Conservation (phyloP, 805 yeast genomes). For the Clavispora carvajalis region DNA sequence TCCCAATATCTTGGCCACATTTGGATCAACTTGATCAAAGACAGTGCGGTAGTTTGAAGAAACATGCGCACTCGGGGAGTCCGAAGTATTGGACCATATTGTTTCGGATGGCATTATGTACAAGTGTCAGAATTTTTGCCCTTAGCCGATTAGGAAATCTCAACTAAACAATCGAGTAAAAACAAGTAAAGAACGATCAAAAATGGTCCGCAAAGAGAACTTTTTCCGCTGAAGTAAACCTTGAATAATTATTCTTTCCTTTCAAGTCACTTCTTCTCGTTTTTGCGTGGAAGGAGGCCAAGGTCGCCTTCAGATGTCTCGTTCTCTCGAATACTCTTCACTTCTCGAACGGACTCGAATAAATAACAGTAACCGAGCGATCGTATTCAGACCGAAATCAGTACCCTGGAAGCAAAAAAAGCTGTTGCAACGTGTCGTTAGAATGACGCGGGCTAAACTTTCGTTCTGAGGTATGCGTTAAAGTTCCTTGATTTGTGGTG, state of each 20-base stretch:
- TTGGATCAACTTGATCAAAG: constrained; percentile 38
- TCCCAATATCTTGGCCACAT: constrained; percentile 29
- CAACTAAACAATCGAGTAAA: background rate
- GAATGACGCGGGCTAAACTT: background rate
- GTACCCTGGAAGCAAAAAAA: too few relatives aligned
- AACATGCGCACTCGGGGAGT: constrained; percentile 13
- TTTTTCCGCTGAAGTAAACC: too few relatives aligned
- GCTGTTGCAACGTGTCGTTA: background rate
- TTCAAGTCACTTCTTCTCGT: too few relatives aligned
- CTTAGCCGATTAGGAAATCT: background rate
- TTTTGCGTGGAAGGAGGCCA: too few relatives aligned
- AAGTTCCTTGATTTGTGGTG: constrained; percentile 1
- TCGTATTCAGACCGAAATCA: too few relatives aligned
- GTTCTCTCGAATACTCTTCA: too few relatives aligned
- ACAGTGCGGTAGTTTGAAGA: constrained; percentile 26
- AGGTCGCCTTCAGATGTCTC: too few relatives aligned
- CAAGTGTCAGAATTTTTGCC: constrained; percentile 3
- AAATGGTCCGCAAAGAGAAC: too few relatives aligned
- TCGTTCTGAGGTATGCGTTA: background rate
- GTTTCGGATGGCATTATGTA: constrained; percentile 35
- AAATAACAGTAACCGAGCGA: too few relatives aligned
- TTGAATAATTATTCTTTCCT: too few relatives aligned
- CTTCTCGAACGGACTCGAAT: too few relatives aligned
- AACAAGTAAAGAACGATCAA: background rate
- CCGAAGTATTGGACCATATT: constrained; percentile 34